Evolutionary conservation across 2,329 filamentous ascomycete species (phyloP), one percentile per base, ranked within the genome.

Genomic region (Stemphylium vesicarium): DNA sequence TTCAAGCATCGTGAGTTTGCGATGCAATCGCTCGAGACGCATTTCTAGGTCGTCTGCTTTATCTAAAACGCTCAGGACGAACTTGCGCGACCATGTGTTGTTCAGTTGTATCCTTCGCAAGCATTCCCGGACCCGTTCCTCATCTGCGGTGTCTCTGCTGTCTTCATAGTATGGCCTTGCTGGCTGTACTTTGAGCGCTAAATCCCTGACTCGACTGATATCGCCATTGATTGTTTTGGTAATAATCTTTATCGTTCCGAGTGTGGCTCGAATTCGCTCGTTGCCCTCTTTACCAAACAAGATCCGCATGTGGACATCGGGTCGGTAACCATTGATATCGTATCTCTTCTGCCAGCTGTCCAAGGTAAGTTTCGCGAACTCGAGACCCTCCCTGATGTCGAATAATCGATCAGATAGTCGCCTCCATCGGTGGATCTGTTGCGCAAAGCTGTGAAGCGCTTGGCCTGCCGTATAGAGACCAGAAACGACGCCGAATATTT

Each of bases 291-390:
- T 56, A 6, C 67, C 67, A 16, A 70, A 70, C 2, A 71, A 38
- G 3, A 64, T 60, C 29, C 59, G 59, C 55, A 62, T 57, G 48
- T 69, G 68, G 13, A 65, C 36, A 35, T 54, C 15, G 2, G 63
- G 59, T 43, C 56, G 64, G 5, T 60, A 56, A 18, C 60, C 49
- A 15, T 63, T 58, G 8, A 70, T 50, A 13, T 68, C 61, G 37
- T 57, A 70, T 40, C 66, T 71, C 3, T 49, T 49, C 24, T 66
- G 59, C 68, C 68, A 70, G 16, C 50, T 56, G n/a, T 64, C 50
- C 2, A 71, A 53, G 9, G 63, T 54, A 18, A 63, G 52, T 43
- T 69, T 56, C 4, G 55, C 56, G 16, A 56, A 62, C 13, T 59
- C 36, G 5, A 71, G 49, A 1, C 61, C 60, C 52, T 68, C 59